Evolutionary conservation across 495 filamentous ascomycete species (phyloP).

Genomic region (Hapsidospora chrysogenum): DNA sequence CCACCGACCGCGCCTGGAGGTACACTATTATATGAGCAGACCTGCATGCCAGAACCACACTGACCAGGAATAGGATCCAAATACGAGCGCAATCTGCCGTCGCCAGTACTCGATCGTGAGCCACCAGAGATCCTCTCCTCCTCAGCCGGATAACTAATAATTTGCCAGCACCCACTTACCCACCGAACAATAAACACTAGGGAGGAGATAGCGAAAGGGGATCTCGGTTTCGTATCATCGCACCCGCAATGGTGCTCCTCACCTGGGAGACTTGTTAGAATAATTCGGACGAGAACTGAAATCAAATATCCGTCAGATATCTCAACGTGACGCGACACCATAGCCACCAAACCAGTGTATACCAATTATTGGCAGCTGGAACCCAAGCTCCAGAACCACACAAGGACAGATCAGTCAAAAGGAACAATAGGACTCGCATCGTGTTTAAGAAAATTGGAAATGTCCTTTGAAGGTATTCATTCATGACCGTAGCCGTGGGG

Average conservation of each 20-base stretch:
- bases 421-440: too few relatives aligned
- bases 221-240: too few relatives aligned
- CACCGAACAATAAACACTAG: not conserved
- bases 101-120: conserved; percentile 66
- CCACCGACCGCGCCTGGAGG: conserved; percentile 87
- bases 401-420: too few relatives aligned
- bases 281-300: too few relatives aligned
- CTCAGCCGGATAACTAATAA: not conserved
- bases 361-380: too few relatives aligned
- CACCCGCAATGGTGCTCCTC: too few relatives aligned
- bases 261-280: too few relatives aligned
- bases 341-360: too few relatives aligned
- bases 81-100: conserved; percentile 84
- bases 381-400: too few relatives aligned
- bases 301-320: too few relatives aligned
- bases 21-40: conserved; percentile 17
- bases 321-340: too few relatives aligned
- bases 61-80: conserved; percentile 53
- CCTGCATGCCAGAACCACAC: not conserved
- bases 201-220: too few relatives aligned
- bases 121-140: conserved; percentile 4
- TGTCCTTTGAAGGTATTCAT: conserved; percentile 16
- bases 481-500: conserved; percentile 49
- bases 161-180: not conserved
- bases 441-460: not conserved